Conservation (phyloP, 345 rosid species). For the Arabis hirsuta region DNA sequence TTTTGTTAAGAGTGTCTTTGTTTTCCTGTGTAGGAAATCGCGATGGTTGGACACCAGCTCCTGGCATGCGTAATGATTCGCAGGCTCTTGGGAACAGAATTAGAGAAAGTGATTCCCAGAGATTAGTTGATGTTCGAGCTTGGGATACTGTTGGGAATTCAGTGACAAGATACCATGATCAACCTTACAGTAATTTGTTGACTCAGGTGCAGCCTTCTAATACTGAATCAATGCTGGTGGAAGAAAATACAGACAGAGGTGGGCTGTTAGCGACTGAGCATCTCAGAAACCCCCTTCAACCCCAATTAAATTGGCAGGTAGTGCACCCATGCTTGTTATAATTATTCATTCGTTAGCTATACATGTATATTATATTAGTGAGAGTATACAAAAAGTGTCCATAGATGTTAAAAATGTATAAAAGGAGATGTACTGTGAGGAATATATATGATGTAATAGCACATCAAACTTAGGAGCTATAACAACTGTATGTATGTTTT, state of each 20-base stretch:
- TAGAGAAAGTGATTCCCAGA: slow-evolving; percentile 54
- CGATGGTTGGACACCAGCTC: slow-evolving; percentile 47
- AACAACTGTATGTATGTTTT: slow-evolving; percentile 2
- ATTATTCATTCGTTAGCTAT: neutral
- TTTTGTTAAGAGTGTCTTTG: slow-evolving; percentile 33
- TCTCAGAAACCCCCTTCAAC: slow-evolving; percentile 48
- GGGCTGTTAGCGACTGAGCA: slow-evolving; percentile 48
- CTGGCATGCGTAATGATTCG: slow-evolving; percentile 43
- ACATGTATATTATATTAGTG: slow-evolving; percentile 1
- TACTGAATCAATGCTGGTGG: slow-evolving; percentile 39
- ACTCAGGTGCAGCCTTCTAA: slow-evolving; percentile 44
- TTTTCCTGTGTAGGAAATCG: slow-evolving; percentile 44
- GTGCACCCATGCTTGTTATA: neutral
- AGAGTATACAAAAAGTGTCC: neutral
- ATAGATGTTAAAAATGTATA: neutral
- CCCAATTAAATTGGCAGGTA: slow-evolving; percentile 80
- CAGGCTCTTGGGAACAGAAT: slow-evolving; percentile 47
- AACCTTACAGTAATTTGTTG: slow-evolving; percentile 46
- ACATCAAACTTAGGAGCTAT: neutral
- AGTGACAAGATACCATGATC: slow-evolving; percentile 44
- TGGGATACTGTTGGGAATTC: slow-evolving; percentile 69
- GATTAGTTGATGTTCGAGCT: slow-evolving; percentile 55
- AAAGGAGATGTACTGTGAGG: slow-evolving; percentile 11
- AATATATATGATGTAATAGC: neutral
- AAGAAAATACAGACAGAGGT: slow-evolving; percentile 43